Evolutionary conservation across 768 basidiomycete genomes (phyloP).

Genomic region (Kwoniella sp.): DNA sequence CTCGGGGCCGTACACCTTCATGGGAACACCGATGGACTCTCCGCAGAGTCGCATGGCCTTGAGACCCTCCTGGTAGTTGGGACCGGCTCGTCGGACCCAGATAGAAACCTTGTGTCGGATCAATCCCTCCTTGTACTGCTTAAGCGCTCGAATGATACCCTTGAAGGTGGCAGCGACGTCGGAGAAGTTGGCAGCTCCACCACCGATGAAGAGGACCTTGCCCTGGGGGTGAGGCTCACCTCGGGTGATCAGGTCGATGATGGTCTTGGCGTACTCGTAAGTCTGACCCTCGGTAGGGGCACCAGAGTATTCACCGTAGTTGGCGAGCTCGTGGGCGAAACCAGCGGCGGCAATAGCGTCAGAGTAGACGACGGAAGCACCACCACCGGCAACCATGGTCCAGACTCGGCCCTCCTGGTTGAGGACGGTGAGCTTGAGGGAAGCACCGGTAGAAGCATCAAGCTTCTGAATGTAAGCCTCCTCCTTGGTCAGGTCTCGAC

Average conservation of each 20-base stretch:
- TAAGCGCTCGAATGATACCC: conserved; percentile 95
- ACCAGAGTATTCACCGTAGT: conserved; percentile 99
- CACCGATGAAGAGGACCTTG: conserved; percentile 99
- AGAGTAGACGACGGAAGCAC: conserved; percentile 50
- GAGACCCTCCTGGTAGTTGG: conserved; percentile 98
- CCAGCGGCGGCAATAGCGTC: conserved; percentile 87
- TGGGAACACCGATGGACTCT: conserved; percentile 94
- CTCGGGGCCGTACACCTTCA: conserved; percentile 94
- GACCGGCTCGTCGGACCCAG: conserved; percentile 95
- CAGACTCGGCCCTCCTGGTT: conserved; percentile 93
- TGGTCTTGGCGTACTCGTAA: conserved; percentile 98
- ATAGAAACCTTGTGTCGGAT: conserved; percentile 83
- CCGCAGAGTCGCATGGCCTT: conserved; percentile 96
- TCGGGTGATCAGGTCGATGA: conserved; percentile 93
- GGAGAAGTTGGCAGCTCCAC: conserved; percentile 98
- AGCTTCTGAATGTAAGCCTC: conserved; percentile 99
- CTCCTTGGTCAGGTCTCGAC: conserved; percentile 95
- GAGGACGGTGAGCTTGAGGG: conserved; percentile 93
- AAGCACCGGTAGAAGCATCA: conserved; percentile 93
- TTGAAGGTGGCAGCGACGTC: conserved; percentile 99
- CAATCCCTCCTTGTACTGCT: conserved; percentile 83
- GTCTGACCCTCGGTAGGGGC: conserved; percentile 97
- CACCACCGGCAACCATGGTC: conserved; percentile 99
- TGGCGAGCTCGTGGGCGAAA: conserved; percentile 94
- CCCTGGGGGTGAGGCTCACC: conserved; percentile 73